Percentiles rank a stretch among this genome's conserved stretches.
These are phyloP conservation scores for Debaryomycetaceae sp. DNA, from an alignment of 1,139 yeast species.

Conservation along the genomic window DNA sequence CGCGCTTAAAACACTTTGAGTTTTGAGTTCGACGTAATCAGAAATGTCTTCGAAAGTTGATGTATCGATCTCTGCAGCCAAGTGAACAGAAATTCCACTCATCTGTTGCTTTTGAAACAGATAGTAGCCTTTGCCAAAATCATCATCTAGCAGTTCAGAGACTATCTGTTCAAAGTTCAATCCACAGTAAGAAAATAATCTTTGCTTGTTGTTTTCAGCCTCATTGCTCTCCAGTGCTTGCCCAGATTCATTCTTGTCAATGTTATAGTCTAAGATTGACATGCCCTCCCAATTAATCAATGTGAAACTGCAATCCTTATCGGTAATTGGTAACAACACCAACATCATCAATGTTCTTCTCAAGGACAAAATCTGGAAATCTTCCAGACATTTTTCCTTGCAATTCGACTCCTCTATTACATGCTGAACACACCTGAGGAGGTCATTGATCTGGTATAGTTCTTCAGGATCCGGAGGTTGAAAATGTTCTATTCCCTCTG, in stretches of 20 bases:
- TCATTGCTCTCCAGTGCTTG: neutral
- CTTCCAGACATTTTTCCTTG: neutral
- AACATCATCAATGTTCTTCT: constrained; percentile 18
- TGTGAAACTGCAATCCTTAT: constrained; percentile 13
- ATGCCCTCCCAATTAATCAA: constrained; percentile 18
- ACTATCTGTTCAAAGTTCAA: constrained; percentile 20
- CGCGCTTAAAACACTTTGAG: constrained; percentile 11
- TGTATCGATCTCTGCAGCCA: constrained; percentile 25
- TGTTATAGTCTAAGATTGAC: constrained; percentile 19
- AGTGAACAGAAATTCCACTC: constrained; percentile 11
- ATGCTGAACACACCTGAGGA: constrained; percentile 12
- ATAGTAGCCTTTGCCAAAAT: constrained; percentile 10
- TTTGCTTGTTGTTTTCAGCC: neutral
- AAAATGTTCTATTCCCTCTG: constrained; percentile 16
- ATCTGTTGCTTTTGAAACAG: constrained; percentile 14
- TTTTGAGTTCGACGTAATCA: constrained; percentile 21
- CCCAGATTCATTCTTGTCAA: constrained; percentile 9
- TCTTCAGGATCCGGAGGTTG: constrained; percentile 7
- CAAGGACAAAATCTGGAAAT: constrained; percentile 14
- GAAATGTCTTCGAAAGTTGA: constrained; percentile 5
- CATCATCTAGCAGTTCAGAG: constrained; percentile 9
- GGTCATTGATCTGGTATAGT: constrained; percentile 17
- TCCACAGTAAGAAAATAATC: constrained; percentile 17
- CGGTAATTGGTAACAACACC: constrained; percentile 17
- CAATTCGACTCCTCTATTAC: constrained; percentile 6